Base-by-base conservation (phyloP, 2,329 filamentous ascomycete genomes). In the Claviceps fusiformis region DNA sequence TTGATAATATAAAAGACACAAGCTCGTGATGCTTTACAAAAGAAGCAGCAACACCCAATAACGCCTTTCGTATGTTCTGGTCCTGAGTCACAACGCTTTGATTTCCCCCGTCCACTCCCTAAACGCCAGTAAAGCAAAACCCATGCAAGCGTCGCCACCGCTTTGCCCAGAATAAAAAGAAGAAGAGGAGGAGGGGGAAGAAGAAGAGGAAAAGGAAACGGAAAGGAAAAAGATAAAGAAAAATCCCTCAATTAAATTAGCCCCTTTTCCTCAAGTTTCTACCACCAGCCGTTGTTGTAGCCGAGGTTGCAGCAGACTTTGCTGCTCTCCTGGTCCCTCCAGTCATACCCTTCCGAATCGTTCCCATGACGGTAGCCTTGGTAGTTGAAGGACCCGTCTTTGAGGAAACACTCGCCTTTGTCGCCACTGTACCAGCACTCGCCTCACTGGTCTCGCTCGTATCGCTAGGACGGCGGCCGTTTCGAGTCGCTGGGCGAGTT, bases 391-490 rank as follows among this genome's bases (percentile, higher is more conserved):
- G 17, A 10, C 45, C 50, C 2, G 51, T 60, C 15, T 68, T 59
- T 56, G 67, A 71, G 6, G 69, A 62, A 33, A 71, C 63, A 13
- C 67, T 67, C 3, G 71, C 68, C 65, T 80, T 85, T 67, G 78
- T 78, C 47, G 85, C 74, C 27, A 86, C 81, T 0, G 85, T 87
- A 8, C 80, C 78, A 15, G 78, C 79, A 66, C 83, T 87, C 5
- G 71, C 75, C 55, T 85, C 80, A 61, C 82, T 86, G 17, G 78
- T 74, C 63, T 82, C 82, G 64, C 83, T 86, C 55, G 73, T 74
- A 60, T 71, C 76, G 62, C 84, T 87, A 63, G 72, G 68, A 65
- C 80, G 75, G 58, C 76, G 74, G 55, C 70, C 71, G 41, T 72
- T 75, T 57, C 76, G 74, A 39, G 77, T 78, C 24, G 70, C 70